Base-by-base conservation (phyloP, 345 rosid genomes). In the Corchorus olitorius region DNA sequence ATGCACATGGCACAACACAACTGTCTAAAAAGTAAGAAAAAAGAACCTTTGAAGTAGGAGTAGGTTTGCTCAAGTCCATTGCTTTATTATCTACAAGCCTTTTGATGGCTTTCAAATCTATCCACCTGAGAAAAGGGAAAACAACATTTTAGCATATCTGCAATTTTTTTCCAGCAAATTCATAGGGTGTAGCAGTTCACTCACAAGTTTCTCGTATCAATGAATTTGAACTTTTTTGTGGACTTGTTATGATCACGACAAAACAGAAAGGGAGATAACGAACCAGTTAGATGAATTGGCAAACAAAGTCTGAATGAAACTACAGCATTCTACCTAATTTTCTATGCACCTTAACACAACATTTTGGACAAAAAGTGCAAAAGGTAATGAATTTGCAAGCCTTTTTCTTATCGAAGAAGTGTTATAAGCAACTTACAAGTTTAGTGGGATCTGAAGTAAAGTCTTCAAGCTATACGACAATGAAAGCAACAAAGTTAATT, bases 191-290 rank as follows among this genome's bases (percentile, higher is more conserved):
- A 54, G 62, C 14, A 74, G 64, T 62, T 70, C 56, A 86, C 94
- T 87, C 62, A 90, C 94, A 81, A 53, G 82, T 56, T 88, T 77
- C 83, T 79, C 41, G 90, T 87, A 74, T 88, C 84, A 50, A 81
- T 62, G 77, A 86, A 82, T 75, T 86, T 83, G 86, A 80, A 88
- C 75, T 81, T 81, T 81, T 79, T 86, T 65, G 43, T 49, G 27
- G 52, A 80, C 87, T 86, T 79, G 70, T 66, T 77, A 55, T 79
- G 33, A 82, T 17, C 82, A 59, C 27, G 73, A 75, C 46, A 73
- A 69, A 81, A 73, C 53, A 55, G 65, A 75, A 60, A 19, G 3
- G 33, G 37, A 80, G 53, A 49, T 8, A 19, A 81, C 56, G 15
- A 74, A 69, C 20, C 39, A 79, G 76, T 69, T 72, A 49, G n/a